Evolutionary conservation across 805 yeast species (phyloP), one percentile per base, ranked within the genome.

Genomic region (Priceomyces castillae): DNA sequence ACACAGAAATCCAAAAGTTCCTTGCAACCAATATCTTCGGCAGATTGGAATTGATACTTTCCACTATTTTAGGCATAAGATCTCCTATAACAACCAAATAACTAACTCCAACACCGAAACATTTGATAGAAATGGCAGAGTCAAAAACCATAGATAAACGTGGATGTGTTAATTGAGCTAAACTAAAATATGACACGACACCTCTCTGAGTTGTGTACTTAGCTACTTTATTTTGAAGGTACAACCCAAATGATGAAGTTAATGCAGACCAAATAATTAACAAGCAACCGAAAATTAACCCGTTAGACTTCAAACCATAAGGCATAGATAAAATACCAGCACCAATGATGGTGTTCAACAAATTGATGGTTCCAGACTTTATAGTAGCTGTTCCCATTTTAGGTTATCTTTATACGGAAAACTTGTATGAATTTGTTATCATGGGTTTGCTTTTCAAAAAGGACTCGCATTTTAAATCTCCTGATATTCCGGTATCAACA

Each of bases 41-140:
- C 1, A 41, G 47, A 2, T 49, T 43, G 25, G 67, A 65, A 18
- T 64, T 61, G 23, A 67, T 45, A 43, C 65, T 57, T 42, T 70
- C 71, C 59, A 75, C 61, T 28, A 79, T 71, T 15, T 78, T 69
- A 4, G 92, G 92, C 72, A 86, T 78, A 42, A 86, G 67, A 56
- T 86, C 94, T 10, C 94, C 94, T 41, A 86, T 79, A 41, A 86
- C 74, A 14, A 86, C 86, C 46, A 86, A 58, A 54, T 86, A 86
- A 37, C 83, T 76, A 11, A 86, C 69, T 2, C 84, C 83, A 14
- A 83, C 90, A 18, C 95, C 95, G 63, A 82, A 86, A 58, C 92
- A 84, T 63, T 86, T 90, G 37, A 84, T 69, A 26, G 84, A 78
- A 58, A 86, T 84, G 28, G 89, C 85, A 18, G 81, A 62, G 62